phyloP scores from a whole-genome alignment of 2,329 filamentous ascomycete species.

The Chaetomiaceae sp. region DNA sequence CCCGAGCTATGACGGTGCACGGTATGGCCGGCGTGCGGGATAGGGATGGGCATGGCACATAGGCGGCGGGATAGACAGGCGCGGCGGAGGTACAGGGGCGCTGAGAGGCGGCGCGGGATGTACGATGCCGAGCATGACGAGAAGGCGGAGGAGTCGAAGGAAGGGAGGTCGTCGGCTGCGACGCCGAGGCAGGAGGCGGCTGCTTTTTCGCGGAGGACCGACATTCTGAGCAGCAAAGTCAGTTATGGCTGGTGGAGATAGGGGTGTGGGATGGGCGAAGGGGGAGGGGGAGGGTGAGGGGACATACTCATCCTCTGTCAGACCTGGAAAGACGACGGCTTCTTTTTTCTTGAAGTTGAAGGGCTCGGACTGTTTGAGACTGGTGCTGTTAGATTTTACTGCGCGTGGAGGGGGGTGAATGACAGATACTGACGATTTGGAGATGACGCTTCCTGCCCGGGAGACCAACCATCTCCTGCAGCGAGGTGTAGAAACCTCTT shows the following conservation, averaged over 20 bases:
- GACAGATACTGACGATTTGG: slow-evolving; percentile 47
- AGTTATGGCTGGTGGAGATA: not conserved
- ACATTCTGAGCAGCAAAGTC: slow-evolving; percentile 40
- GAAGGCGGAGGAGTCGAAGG: not conserved
- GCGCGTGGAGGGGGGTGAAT: not conserved
- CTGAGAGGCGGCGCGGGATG: slow-evolving; percentile 12
- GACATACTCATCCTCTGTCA: slow-evolving; percentile 54
- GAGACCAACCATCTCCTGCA: slow-evolving; percentile 38
- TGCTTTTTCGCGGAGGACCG: slow-evolving; percentile 47
- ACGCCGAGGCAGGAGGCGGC: slow-evolving; percentile 44
- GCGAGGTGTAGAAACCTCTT: slow-evolving; percentile 38
- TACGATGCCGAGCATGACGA: slow-evolving; percentile 15
- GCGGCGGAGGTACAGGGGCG: not conserved
- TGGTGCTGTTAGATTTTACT: slow-evolving; percentile 18
- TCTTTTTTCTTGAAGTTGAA: slow-evolving; percentile 55
- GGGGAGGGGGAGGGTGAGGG: slow-evolving; percentile 2
- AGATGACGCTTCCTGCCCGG: slow-evolving; percentile 38
- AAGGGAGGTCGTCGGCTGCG: slow-evolving; percentile 27
- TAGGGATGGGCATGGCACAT: slow-evolving; percentile 10
- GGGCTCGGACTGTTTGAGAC: slow-evolving; percentile 43
- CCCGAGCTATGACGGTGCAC: not conserved
- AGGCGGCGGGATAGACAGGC: not conserved
- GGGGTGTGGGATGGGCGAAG: not conserved
- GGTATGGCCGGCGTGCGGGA: not conserved
- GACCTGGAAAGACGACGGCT: slow-evolving; percentile 46